A percentile compares a stretch with the other conserved stretches of the same genome.
Conservation (phyloP, 495 filamentous ascomycete genomes). For the Xylona heveae region DNA sequence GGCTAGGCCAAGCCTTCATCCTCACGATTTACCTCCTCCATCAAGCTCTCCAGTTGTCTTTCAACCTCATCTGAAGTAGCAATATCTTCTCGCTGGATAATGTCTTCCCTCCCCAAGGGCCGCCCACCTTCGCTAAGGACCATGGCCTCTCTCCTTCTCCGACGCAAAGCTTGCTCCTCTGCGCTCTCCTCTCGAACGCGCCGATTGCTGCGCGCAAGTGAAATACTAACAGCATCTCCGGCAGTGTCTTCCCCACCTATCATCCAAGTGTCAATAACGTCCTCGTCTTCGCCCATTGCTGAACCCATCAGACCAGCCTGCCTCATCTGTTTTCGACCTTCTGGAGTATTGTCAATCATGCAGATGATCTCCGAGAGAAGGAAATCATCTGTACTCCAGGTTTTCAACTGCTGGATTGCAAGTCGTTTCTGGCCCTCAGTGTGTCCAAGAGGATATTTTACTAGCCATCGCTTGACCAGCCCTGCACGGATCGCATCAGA, state of each 20-base stretch:
- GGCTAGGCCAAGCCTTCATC: too few species aligned
- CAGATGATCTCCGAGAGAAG: constrained; percentile 5
- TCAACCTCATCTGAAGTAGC: too few species aligned
- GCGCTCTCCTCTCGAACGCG: constrained; percentile 22
- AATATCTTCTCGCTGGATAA: constrained; percentile 19
- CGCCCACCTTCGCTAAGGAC: constrained; percentile 28
- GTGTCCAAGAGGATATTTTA: constrained; percentile 30
- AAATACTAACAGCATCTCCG: too few species aligned
- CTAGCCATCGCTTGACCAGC: constrained; percentile 33
- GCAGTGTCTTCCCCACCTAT: background rate
- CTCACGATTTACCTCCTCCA: too few species aligned
- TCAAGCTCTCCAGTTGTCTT: too few species aligned
- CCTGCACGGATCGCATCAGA: constrained; percentile 21
- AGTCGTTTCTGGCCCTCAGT: constrained; percentile 17
- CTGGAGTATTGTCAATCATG: constrained; percentile 1
- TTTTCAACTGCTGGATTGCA: constrained; percentile 1
- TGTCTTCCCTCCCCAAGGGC: constrained; percentile 25
- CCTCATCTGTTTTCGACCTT: constrained; percentile 4
- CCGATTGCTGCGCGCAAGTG: too few species aligned
- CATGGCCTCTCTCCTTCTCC: constrained; percentile 31
- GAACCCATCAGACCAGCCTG: constrained; percentile 1
- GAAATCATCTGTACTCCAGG: constrained; percentile 2
- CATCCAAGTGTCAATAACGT: background rate
- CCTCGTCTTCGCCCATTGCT: constrained; percentile 2
- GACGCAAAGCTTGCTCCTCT: constrained; percentile 26